Evolutionary conservation across 768 basidiomycete genomes (phyloP).

Genomic region (Boletus rufocinnamomeus): DNA sequence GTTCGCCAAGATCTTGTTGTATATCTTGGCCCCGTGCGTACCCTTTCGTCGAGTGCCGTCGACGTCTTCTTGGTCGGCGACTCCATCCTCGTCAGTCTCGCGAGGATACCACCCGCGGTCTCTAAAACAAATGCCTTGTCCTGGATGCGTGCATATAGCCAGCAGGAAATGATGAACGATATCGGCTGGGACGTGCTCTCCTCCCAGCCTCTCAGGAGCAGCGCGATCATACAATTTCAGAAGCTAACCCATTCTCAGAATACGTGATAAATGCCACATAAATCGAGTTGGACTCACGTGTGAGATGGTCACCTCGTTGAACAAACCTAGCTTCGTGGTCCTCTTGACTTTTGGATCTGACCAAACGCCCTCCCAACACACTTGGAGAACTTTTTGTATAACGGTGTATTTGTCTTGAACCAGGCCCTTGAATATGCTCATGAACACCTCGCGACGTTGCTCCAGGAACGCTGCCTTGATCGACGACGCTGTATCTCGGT

Average conservation of each 20-base stretch:
- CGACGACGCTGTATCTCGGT: constrained; percentile 44
- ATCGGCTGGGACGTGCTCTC: constrained; percentile 68
- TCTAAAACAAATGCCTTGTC: constrained; percentile 82
- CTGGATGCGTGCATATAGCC: constrained; percentile 78
- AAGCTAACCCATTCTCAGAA: constrained; percentile 44
- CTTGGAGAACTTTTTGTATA: constrained; percentile 65
- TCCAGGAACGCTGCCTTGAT: constrained; percentile 70
- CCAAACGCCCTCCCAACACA: constrained; percentile 78
- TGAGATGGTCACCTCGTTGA: constrained; percentile 63
- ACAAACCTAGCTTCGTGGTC: constrained; percentile 69
- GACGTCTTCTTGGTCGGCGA: constrained; percentile 40
- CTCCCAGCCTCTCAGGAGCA: constrained; percentile 46
- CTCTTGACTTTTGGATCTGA: constrained; percentile 70
- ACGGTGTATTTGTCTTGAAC: constrained; percentile 64
- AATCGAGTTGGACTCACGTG: constrained; percentile 48
- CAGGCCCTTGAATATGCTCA: constrained; percentile 74
- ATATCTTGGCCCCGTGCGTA: constrained; percentile 46
- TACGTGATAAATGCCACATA: neutral
- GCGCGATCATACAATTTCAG: constrained; percentile 72
- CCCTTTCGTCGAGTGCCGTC: constrained; percentile 35
- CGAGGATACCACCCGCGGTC: constrained; percentile 92
- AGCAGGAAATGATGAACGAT: constrained; percentile 87
- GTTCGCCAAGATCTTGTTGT: constrained; percentile 83
- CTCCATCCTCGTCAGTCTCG: constrained; percentile 48
- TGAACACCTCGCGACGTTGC: constrained; percentile 64